These are phyloP conservation scores for Malus hybrid DNA, from an alignment of 331 rosid species.

Conservation along the genomic window DNA sequence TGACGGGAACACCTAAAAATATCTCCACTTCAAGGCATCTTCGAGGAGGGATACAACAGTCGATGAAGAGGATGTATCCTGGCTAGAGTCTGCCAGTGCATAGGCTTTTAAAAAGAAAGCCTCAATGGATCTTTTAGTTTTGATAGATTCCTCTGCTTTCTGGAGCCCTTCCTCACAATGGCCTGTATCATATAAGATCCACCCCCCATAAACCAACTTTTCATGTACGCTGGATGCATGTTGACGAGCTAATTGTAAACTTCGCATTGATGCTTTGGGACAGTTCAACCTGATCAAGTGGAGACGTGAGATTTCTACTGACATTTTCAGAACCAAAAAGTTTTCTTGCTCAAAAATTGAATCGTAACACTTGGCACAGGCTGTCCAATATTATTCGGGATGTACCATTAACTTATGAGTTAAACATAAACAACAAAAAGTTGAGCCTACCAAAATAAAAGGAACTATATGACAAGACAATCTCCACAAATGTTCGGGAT, in stretches of 20 bases:
- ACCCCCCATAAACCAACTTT: constrained; percentile 82
- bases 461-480: background rate
- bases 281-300: constrained; percentile 66
- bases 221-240: constrained; percentile 83
- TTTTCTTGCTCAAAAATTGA: too few species aligned
- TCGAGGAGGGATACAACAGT: constrained; percentile 77
- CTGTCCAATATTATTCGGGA: too few species aligned
- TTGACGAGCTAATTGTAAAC: constrained; percentile 84
- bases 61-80: constrained; percentile 62
- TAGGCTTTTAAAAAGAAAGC: constrained; percentile 93
- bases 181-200: constrained; percentile 96
- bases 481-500: background rate
- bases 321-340: constrained; percentile 39
- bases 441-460: too few species aligned
- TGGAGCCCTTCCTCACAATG: constrained; percentile 82
- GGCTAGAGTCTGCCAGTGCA: constrained; percentile 85
- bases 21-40: constrained; percentile 89
- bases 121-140: constrained; percentile 83
- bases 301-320: constrained; percentile 11
- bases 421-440: too few species aligned
- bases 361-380: too few species aligned
- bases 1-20: too few species aligned
- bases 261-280: constrained; percentile 91
- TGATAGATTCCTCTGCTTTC: constrained; percentile 86
- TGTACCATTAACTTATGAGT: too few species aligned